Evolutionary conservation across 768 basidiomycete species (phyloP).

Genomic region (Boletellus ananas): DNA sequence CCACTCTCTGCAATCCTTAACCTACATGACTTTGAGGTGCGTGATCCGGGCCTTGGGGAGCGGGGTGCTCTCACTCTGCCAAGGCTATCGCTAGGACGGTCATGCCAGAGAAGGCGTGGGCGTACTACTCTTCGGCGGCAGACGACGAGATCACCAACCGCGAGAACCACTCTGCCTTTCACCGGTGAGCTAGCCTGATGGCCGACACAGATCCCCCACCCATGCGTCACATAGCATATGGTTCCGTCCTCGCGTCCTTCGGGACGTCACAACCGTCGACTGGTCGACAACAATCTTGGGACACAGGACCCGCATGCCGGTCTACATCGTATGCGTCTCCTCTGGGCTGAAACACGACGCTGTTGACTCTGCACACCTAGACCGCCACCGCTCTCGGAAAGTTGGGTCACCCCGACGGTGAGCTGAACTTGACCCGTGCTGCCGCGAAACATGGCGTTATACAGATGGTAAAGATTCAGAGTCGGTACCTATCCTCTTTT

Average conservation of each 20-base stretch:
- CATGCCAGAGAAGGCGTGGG: conserved; percentile 89
- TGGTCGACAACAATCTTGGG: conserved; percentile 83
- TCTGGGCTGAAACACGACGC: background rate
- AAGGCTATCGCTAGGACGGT: conserved; percentile 80
- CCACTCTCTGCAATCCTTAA: conserved; percentile 77
- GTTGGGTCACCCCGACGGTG: conserved; percentile 94
- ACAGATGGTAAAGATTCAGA: conserved; percentile 52
- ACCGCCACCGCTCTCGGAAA: conserved; percentile 90
- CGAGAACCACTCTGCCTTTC: conserved; percentile 90
- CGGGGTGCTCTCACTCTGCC: conserved; percentile 3
- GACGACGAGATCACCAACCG: conserved; percentile 91
- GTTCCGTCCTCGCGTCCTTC: conserved; percentile 86
- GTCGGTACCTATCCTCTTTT: background rate
- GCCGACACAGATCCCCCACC: background rate
- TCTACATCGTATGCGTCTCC: conserved; percentile 62
- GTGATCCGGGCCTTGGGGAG: conserved; percentile 1
- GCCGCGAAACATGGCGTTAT: conserved; percentile 76
- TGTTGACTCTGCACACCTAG: conserved; percentile 26
- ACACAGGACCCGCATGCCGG: conserved; percentile 65
- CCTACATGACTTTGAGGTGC: conserved; percentile 91
- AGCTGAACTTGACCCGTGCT: conserved; percentile 84
- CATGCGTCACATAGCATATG: conserved; percentile 52
- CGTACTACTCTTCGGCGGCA: conserved; percentile 94
- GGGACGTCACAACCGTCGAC: conserved; percentile 83
- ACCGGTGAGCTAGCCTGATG: conserved; percentile 48